Conservation (phyloP, 116 monocot species). For the Posidonia oceanica region DNA sequence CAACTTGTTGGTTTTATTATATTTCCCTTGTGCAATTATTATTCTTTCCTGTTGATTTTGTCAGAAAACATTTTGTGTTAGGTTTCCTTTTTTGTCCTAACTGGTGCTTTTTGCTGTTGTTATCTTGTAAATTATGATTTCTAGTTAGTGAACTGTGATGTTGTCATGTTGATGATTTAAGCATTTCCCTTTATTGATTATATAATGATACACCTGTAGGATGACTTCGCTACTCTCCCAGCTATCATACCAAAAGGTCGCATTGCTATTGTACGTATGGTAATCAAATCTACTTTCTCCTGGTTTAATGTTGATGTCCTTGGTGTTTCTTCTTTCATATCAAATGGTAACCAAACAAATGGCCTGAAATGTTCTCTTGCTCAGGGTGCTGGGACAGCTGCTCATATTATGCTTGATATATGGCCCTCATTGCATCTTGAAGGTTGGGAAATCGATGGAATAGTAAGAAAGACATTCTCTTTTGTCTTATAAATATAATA, state of each 20-base stretch:
- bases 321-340: neutral
- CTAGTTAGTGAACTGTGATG: too few species aligned
- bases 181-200: too few species aligned
- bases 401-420: conserved; percentile 52
- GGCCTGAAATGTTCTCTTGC: neutral
- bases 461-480: conserved; percentile 20
- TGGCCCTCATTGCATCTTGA: conserved; percentile 75
- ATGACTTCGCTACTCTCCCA: conserved; percentile 82
- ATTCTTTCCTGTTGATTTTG: too few species aligned
- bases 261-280: conserved; percentile 81
- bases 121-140: too few species aligned
- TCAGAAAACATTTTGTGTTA: too few species aligned
- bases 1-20: too few species aligned
- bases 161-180: too few species aligned
- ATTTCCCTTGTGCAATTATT: too few species aligned
- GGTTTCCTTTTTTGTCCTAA: too few species aligned
- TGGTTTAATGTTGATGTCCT: neutral
- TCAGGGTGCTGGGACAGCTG: conserved; percentile 87
- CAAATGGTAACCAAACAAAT: neutral
- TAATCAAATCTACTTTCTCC: conserved; percentile 15
- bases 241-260: conserved; percentile 77
- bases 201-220: conserved; percentile 22
- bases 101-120: too few species aligned
- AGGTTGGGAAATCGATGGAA: conserved; percentile 87
- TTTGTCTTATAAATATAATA: too few species aligned